These are phyloP conservation scores for Solanum virginianum DNA, from an alignment of 257 asterid genomes.

Conservation along the genomic window DNA sequence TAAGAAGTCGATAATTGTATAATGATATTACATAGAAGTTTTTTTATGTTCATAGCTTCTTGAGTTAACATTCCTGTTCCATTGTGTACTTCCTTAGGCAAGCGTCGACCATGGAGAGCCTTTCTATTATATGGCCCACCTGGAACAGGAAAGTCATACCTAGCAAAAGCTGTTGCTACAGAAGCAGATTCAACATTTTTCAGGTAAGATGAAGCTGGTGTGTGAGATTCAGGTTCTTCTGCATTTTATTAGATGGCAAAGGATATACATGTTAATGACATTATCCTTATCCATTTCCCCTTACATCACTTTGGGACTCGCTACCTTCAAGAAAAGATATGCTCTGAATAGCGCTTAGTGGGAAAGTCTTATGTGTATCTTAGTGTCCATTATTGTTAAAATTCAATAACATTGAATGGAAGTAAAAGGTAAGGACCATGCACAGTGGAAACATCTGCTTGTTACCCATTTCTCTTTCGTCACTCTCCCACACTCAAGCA, in stretches of 20 bases:
- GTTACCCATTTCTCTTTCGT: neutral
- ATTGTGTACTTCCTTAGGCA: slow-evolving; percentile 18
- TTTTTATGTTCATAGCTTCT: neutral
- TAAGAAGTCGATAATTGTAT: neutral
- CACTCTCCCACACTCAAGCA: neutral
- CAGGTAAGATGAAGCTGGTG: slow-evolving; percentile 17
- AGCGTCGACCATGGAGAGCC: slow-evolving; percentile 59
- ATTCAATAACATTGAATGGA: neutral
- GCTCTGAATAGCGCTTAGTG: neutral
- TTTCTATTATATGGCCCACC: slow-evolving; percentile 55
- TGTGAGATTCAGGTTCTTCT: neutral
- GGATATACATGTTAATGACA: neutral
- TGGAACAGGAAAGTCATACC: slow-evolving; percentile 55
- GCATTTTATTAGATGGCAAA: neutral
- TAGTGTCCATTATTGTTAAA: neutral
- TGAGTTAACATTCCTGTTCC: neutral
- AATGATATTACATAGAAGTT: neutral
- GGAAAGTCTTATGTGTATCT: neutral
- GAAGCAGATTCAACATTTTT: slow-evolving; percentile 53
- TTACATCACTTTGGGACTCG: neutral
- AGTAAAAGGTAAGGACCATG: neutral
- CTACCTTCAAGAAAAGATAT: neutral
- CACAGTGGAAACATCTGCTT: neutral
- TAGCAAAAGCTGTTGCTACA: slow-evolving; percentile 60
- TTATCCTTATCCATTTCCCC: neutral